Evolutionary conservation across 164 flowering plant species (phyloP).

Genomic region (Platanus orientalis): DNA sequence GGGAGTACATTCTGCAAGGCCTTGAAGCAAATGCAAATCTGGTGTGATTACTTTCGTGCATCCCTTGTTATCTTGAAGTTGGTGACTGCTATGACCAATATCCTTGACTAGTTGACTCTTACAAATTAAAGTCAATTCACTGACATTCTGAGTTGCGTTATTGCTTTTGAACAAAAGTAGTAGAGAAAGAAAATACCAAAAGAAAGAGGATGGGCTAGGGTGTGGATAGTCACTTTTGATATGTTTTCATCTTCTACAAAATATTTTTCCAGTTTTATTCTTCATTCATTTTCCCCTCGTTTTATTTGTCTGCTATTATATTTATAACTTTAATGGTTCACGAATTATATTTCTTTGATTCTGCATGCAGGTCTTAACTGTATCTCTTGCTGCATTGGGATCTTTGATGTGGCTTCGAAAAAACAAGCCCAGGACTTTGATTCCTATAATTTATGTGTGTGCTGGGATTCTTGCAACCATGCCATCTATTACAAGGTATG

Average conservation of each 20-base stretch:
- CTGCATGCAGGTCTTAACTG: conserved; percentile 59
- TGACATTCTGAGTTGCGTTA: background rate
- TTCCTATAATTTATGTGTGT: conserved; percentile 84
- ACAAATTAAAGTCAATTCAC: background rate
- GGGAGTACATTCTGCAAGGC: conserved; percentile 96
- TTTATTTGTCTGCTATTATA: background rate
- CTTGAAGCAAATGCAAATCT: conserved; percentile 97
- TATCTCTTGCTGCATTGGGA: conserved; percentile 94
- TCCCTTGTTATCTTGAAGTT: background rate
- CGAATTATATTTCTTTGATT: conserved; percentile 1
- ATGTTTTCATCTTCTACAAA: too few species aligned
- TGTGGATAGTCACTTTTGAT: too few species aligned
- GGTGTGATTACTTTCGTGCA: conserved; percentile 37
- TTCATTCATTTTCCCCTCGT: background rate
- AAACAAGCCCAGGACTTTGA: conserved; percentile 83
- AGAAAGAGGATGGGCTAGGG: too few species aligned
- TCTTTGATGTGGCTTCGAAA: conserved; percentile 98
- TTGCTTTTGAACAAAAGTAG: too few species aligned
- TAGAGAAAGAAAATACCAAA: too few species aligned
- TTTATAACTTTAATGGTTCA: background rate
- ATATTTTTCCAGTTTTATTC: too few species aligned
- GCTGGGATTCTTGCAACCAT: conserved; percentile 89
- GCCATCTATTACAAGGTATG: conserved; percentile 90
- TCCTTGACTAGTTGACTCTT: background rate
- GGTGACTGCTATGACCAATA: background rate